A percentile compares a stretch with the other conserved stretches of the same genome.
Conservation (phyloP, 495 filamentous ascomycete species). For the Penicillium paxilli region DNA sequence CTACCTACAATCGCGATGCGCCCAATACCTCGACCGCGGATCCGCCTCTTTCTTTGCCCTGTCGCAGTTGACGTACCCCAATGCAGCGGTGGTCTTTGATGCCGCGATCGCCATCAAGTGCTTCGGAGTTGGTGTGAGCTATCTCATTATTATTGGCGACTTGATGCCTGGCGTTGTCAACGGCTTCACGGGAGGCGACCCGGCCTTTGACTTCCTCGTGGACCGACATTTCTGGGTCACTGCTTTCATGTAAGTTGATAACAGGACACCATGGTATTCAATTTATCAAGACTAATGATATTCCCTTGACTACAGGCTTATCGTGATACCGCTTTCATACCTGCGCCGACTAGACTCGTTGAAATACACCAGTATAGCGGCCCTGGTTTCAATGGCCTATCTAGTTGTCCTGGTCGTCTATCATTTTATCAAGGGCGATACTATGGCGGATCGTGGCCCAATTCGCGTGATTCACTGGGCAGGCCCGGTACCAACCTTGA, state of each 20-base stretch:
- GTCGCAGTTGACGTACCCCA: conserved; percentile 94
- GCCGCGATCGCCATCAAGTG: conserved; percentile 96
- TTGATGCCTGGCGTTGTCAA: conserved; percentile 92
- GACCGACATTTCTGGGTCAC: conserved; percentile 98
- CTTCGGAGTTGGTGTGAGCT: conserved; percentile 94
- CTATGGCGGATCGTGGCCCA: conserved; percentile 65
- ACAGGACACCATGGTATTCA: background rate
- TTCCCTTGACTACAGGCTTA: conserved; percentile 59
- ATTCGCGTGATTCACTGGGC: conserved; percentile 75
- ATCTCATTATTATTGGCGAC: conserved; percentile 97
- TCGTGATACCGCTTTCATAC: conserved; percentile 93
- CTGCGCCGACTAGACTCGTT: conserved; percentile 87
- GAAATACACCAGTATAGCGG: conserved; percentile 94
- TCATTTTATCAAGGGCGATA: conserved; percentile 81
- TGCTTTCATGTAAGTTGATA: conserved; percentile 75
- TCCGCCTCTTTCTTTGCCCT: conserved; percentile 84
- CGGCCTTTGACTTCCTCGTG: conserved; percentile 66
- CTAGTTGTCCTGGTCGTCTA: conserved; percentile 88
- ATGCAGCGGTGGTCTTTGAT: conserved; percentile 94
- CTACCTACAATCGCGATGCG: conserved; percentile 90
- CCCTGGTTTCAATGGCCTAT: conserved; percentile 90
- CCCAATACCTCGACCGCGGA: conserved; percentile 87
- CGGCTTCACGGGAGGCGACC: conserved; percentile 65
- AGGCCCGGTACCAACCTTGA: conserved; percentile 73
- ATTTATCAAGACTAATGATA: background rate